Percentiles rank a stretch among this genome's conserved stretches.
Conservation (phyloP, 805 yeast genomes). For the Clavispora fructus region DNA sequence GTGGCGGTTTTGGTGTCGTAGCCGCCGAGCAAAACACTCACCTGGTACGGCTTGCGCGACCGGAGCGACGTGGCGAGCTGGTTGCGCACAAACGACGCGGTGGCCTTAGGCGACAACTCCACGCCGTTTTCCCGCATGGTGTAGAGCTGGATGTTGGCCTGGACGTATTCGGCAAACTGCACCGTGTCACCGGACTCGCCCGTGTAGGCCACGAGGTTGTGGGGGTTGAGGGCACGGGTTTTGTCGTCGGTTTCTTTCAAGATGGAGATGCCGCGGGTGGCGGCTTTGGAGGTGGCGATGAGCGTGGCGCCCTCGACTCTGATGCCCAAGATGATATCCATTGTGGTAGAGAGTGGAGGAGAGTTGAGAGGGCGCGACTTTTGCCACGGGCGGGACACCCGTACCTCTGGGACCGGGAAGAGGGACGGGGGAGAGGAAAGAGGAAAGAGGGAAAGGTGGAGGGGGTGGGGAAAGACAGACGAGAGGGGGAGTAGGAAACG, state of each 20-base stretch:
- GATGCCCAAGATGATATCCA: constrained; percentile 91
- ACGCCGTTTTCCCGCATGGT: constrained; percentile 73
- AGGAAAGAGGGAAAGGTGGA: no score
- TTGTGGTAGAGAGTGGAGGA: constrained; percentile 20
- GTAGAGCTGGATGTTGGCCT: constrained; percentile 86
- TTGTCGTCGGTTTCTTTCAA: constrained; percentile 76
- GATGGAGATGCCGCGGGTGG: constrained; percentile 83
- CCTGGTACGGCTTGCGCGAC: constrained; percentile 90
- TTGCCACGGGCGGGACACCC: constrained; percentile 1
- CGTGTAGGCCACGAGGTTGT: constrained; percentile 78
- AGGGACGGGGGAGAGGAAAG: no score
- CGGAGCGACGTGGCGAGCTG: constrained; percentile 84
- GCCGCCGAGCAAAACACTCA: constrained; percentile 85
- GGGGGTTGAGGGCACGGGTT: constrained; percentile 68
- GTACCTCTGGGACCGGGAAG: no score
- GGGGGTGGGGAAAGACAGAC: no score
- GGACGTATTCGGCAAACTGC: constrained; percentile 90
- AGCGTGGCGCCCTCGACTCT: constrained; percentile 76
- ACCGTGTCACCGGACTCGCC: constrained; percentile 97
- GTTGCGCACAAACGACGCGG: constrained; percentile 83
- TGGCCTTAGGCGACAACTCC: constrained; percentile 80
- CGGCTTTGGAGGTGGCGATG: constrained; percentile 91
- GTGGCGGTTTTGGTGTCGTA: constrained; percentile 52
- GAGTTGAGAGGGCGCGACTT: constrained; percentile 10
- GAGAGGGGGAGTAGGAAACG: no score